These are phyloP conservation scores for Pisolithus sp. DNA, from an alignment of 768 basidiomycete genomes.

Conservation along the genomic window DNA sequence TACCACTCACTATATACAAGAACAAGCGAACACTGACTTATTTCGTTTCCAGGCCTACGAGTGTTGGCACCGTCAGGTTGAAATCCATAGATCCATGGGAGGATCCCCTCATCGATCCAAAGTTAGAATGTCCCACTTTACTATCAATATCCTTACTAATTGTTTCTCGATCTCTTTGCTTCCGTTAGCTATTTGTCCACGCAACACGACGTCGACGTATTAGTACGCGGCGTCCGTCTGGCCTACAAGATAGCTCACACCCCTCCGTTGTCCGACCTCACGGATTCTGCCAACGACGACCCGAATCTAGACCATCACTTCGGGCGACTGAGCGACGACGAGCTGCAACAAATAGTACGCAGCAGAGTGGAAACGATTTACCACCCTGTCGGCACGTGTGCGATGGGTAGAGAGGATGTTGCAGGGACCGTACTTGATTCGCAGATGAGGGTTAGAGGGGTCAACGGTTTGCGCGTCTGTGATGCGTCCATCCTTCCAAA, in stretches of 20 bases:
- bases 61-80: constrained; percentile 35
- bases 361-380: constrained; percentile 35
- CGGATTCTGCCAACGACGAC: constrained; percentile 27
- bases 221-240: constrained; percentile 37
- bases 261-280: constrained; percentile 31
- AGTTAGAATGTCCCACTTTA: constrained; percentile 23
- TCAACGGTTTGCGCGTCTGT: constrained; percentile 36
- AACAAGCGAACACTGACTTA: not conserved
- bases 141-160: not conserved
- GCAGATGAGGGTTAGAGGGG: constrained; percentile 37
- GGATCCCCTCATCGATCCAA: constrained; percentile 38
- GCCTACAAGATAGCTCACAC: constrained; percentile 33
- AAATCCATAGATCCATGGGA: constrained; percentile 37
- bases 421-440: constrained; percentile 38
- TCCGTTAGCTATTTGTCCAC: constrained; percentile 35
- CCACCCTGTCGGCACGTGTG: constrained; percentile 36
- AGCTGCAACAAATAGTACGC: constrained; percentile 30
- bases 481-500: constrained; percentile 43
- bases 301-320: constrained; percentile 35
- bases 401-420: constrained; percentile 35
- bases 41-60: constrained; percentile 33
- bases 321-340: constrained; percentile 25
- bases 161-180: not conserved
- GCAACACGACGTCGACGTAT: constrained; percentile 32
- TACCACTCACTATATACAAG: not conserved